Evolutionary conservation across 768 basidiomycete genomes (phyloP), one percentile per base, ranked within the genome.

Genomic region (Exidia glandulosa): DNA sequence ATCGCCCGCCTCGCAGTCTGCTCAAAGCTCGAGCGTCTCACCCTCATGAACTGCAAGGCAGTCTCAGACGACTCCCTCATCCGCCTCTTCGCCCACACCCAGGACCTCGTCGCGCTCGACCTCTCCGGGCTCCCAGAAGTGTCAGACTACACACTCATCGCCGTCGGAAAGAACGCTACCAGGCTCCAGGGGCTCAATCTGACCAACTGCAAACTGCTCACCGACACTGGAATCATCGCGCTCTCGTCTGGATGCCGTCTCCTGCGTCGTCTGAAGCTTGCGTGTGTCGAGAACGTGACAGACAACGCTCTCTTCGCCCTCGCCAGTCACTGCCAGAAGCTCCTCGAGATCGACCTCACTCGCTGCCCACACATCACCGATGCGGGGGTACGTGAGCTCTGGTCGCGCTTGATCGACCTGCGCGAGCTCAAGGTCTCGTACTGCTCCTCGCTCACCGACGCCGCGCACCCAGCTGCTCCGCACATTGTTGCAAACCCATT

Each of bases 321-420:
- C 57, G 88, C 88, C 33, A 80, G 80, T 62, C 79, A 78, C 3
- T 95, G 93, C 68, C 88, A 90, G 1, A 79, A 93, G 57, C 81
- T 99, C 29, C 81, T 99, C 60, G 96, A 99, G 72, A 84, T 98
- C 65, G 96, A 99, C 73, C 84, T 99, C 67, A 87, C 90, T 67
- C 80, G 84, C 63, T 94, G 94, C 75, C 79, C 81, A 61, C 77
- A 76, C 59, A 80, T 97, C 67, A 87, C 91, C 19, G 86, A 96
- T 68, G 69, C 77, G 14, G 79, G 89, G 32, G 76, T 94, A 60
- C 86, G 91, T 58, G 86, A 91, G 63, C 80, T 98, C 32, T 94
- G 94, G 90, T 75, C 80, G 12, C 74, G 88, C 66, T 87, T 86
- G 1, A 75, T 76, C 30, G 83, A 92, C 67, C 88, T 99, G 79